Evolutionary conservation across 305 asterid species (phyloP).

Genomic region (Fraxinus floribunda): DNA sequence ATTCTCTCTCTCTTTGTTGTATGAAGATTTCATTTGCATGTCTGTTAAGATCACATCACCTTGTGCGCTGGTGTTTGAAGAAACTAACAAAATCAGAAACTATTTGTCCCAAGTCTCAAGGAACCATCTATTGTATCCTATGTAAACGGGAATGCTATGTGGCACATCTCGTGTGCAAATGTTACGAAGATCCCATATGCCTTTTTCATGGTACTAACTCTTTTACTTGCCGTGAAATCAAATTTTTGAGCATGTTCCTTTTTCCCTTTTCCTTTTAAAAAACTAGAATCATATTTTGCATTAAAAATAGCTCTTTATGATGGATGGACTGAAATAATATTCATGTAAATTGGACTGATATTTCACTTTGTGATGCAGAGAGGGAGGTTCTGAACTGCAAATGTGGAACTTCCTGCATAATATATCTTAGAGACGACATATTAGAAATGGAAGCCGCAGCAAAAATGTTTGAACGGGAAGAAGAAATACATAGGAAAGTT

Average conservation of each 20-base stretch:
- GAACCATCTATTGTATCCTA: conserved; percentile 29
- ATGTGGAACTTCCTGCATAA: conserved; percentile 21
- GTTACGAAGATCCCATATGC: conserved; percentile 33
- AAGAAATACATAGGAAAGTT: conserved; percentile 23
- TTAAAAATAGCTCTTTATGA: neutral
- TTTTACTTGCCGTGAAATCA: neutral
- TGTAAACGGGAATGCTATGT: conserved; percentile 46
- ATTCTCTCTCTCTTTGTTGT: neutral
- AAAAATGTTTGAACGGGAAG: conserved; percentile 33
- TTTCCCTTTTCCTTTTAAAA: neutral
- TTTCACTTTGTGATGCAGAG: conserved; percentile 25
- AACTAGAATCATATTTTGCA: neutral
- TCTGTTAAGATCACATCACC: conserved; percentile 35
- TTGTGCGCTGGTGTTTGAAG: conserved; percentile 32
- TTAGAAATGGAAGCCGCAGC: conserved; percentile 36
- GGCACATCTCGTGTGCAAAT: conserved; percentile 31
- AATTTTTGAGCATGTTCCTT: neutral
- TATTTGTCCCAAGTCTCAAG: conserved; percentile 19
- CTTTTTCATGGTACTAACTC: conserved; percentile 42
- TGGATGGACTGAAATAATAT: neutral
- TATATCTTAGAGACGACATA: conserved; percentile 30
- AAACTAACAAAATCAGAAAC: conserved; percentile 11
- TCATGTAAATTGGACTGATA: neutral
- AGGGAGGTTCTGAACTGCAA: conserved; percentile 22
- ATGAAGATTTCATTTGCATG: conserved; percentile 34